phyloP scores from a whole-genome alignment of 2,329 filamentous ascomycete genomes.

The Cladosporium oxysporum region DNA sequence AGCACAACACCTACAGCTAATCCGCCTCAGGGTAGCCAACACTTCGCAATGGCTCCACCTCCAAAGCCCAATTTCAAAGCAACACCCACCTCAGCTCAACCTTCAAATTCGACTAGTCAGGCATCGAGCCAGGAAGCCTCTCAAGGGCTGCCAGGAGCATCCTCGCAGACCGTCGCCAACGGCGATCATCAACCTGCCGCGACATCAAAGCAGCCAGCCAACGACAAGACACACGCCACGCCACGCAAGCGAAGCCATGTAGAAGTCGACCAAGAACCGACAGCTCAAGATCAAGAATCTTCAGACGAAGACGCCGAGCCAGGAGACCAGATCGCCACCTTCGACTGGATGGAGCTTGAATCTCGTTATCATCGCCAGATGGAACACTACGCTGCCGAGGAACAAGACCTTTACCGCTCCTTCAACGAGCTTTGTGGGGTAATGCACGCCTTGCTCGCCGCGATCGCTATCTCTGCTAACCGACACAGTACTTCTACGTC shows the following conservation, averaged over 20 bases:
- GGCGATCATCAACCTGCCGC: not conserved
- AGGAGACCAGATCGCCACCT: conserved; percentile 51
- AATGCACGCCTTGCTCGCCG: conserved; percentile 24
- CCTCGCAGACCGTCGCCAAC: not conserved
- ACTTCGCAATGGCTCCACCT: conserved; percentile 7
- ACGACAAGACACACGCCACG: not conserved
- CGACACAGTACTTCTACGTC: conserved; percentile 68
- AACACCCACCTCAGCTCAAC: conserved; percentile 10
- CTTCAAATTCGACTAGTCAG: not conserved
- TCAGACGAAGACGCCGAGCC: conserved; percentile 24
- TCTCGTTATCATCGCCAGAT: conserved; percentile 68
- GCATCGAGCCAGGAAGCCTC: not conserved
- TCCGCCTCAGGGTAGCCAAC: not conserved
- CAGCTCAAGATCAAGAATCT: not conserved
- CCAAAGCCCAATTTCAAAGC: conserved; percentile 12
- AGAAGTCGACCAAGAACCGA: not conserved
- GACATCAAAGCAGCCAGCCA: not conserved
- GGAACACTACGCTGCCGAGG: conserved; percentile 61
- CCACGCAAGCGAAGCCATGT: conserved; percentile 10
- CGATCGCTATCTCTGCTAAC: conserved; percentile 23
- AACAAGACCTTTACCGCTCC: conserved; percentile 51
- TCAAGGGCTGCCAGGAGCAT: not conserved
- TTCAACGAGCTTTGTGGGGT: conserved; percentile 60
- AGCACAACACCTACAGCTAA: not conserved
- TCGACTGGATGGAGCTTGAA: conserved; percentile 80